Evolutionary conservation across 768 basidiomycete species (phyloP).

Genomic region (Auriscalpium orientale): DNA sequence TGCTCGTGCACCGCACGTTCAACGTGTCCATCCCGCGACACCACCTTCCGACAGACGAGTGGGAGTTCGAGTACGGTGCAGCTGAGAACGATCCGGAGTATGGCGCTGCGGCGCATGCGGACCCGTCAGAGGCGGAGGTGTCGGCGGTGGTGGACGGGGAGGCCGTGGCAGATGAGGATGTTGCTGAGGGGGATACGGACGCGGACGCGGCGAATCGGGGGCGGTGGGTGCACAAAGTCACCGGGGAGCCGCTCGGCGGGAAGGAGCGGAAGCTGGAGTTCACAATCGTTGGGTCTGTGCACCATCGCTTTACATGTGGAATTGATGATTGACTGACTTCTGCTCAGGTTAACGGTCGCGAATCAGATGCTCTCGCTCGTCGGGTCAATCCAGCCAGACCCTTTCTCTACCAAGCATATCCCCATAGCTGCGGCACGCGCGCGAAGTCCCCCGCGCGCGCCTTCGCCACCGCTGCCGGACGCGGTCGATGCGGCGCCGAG

Average conservation of each 20-base stretch:
- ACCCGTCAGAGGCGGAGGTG: conserved; percentile 12
- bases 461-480: conserved; percentile 10
- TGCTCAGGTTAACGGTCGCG: conserved; percentile 68
- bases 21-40: conserved; percentile 91
- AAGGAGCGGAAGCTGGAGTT: conserved; percentile 64
- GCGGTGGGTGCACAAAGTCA: conserved; percentile 71
- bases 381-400: conserved; percentile 73
- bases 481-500: conserved; percentile 13
- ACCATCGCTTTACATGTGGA: not conserved
- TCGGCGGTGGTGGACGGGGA: conserved; percentile 19
- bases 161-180: conserved; percentile 14
- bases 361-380: conserved; percentile 91
- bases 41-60: conserved; percentile 75
- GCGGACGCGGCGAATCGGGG: conserved; percentile 35
- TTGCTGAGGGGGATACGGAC: conserved; percentile 16
- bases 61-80: conserved; percentile 82
- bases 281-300: conserved; percentile 77
- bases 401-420: conserved; percentile 58
- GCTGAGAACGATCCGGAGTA: conserved; percentile 76
- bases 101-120: conserved; percentile 28
- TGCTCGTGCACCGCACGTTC: conserved; percentile 87
- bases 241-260: conserved; percentile 64
- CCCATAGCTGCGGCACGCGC: conserved; percentile 23
- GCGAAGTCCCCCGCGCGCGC: conserved; percentile 9
- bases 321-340: not conserved